phyloP scores from a whole-genome alignment of 306 rosid species.

The Acacia crassicarpa region DNA sequence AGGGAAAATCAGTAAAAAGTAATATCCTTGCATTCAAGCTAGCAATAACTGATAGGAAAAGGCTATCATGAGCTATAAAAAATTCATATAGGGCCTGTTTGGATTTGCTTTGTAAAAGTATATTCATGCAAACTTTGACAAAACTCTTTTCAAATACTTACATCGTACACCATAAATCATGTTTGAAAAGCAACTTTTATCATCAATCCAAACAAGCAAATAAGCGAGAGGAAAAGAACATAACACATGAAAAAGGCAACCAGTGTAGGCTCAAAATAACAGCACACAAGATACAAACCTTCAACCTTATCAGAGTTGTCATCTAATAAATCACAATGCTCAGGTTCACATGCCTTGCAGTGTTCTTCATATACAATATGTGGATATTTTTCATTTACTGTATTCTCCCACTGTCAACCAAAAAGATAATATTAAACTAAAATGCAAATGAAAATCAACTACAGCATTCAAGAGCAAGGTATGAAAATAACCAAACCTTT shows the following conservation, averaged over 20 bases:
- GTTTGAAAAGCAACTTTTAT: no score
- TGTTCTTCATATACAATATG: slow-evolving; percentile 92
- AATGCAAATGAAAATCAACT: slow-evolving; percentile 14
- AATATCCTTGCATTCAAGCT: neutral
- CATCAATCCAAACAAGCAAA: no score
- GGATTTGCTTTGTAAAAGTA: no score
- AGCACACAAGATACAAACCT: slow-evolving; percentile 51
- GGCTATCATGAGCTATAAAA: neutral
- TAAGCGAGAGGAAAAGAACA: slow-evolving; percentile 17
- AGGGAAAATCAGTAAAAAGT: neutral
- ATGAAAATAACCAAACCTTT: slow-evolving; percentile 55
- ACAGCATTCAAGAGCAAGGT: slow-evolving; percentile 20
- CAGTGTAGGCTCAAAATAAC: neutral
- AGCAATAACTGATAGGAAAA: slow-evolving; percentile 9
- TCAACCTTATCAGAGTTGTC: slow-evolving; percentile 68
- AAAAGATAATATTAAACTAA: slow-evolving; percentile 21
- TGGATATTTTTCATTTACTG: slow-evolving; percentile 79
- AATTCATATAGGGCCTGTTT: neutral
- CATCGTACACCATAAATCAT: no score
- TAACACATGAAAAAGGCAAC: neutral
- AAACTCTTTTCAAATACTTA: no score
- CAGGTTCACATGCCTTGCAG: slow-evolving; percentile 80
- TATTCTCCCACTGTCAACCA: slow-evolving; percentile 74
- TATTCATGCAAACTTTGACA: no score
- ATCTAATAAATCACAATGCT: slow-evolving; percentile 51